Evolutionary conservation across 2,329 filamentous ascomycete species (phyloP), one percentile per base, ranked within the genome.

Genomic region (Sclerotinia sclerotiorum): DNA sequence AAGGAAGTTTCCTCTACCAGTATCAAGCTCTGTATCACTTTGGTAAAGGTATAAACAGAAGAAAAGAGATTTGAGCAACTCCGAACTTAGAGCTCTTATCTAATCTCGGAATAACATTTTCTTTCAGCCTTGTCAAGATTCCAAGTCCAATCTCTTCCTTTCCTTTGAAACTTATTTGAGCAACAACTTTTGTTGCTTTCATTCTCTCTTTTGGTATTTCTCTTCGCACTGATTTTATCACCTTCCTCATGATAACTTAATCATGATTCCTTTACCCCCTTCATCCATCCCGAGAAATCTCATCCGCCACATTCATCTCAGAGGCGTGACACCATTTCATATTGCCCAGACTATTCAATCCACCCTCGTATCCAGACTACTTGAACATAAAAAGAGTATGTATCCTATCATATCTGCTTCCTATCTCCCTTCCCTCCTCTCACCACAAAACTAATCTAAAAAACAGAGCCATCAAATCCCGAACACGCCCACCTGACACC

Each of bases 241-340:
- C 44, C 35, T 27, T 35, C 27, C 29, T 61, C 29, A 61, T 49
- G 58, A 21, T 44, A 27, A 24, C n/a, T 24, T 29, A 52, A n/a
- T 24, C 39, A 54, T 56, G 49, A 44, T 32, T 32, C n/a, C 62
- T 32, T 17, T 44, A 29, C 24, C 39, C 35, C 39, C 49, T 24
- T 42, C 62, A 15, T 35, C 64, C 19, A 27, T 54, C 32, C 54
- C 69, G 24, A 61, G 60, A n/a, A 58, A 65, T 73, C 82, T 89
- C 74, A 81, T 63, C 32, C 60, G 82, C n/a, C 88, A 90, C 78
- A 81, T 90, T 70, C 86, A 86, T 74, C 79, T 90, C 68, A 83
- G 82, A 5, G 76, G 79, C 70, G 78, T 84, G 65, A 83, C 84
- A 15, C 80, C 84, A 56, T 90, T 90, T 76, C 75, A 78, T 19